A percentile compares a stretch with the other conserved stretches of the same genome.
phyloP scores from a whole-genome alignment of 345 rosid genomes.

The Lumnitzera racemosa region DNA sequence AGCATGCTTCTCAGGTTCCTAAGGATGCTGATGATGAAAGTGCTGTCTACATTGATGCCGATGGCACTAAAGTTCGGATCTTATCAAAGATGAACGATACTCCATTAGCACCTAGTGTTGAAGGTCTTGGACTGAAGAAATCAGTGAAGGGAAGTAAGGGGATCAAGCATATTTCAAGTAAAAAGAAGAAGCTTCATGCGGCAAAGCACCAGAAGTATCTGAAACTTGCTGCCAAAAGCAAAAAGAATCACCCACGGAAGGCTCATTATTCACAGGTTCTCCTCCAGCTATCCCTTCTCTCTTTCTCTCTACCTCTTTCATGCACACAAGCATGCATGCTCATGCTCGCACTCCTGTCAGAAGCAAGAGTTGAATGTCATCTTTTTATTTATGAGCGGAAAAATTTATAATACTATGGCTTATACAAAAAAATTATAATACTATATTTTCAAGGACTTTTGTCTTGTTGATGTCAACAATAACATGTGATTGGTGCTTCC shows the following conservation, averaged over 20 bases:
- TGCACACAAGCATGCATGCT: neutral
- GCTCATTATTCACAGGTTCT: conserved; percentile 49
- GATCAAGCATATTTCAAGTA: conserved; percentile 31
- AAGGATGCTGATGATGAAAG: conserved; percentile 58
- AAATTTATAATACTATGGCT: neutral
- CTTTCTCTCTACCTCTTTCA: neutral
- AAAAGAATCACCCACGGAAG: conserved; percentile 29
- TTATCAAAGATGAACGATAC: conserved; percentile 54
- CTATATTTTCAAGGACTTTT: neutral
- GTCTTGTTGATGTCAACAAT: no score
- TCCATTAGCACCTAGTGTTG: conserved; percentile 22
- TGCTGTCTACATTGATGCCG: conserved; percentile 83
- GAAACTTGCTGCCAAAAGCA: conserved; percentile 51
- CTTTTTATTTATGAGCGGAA: no score
- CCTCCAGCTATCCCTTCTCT: conserved; percentile 11
- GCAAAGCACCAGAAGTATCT: conserved; percentile 43
- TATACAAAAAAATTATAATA: no score
- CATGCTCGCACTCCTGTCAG: no score
- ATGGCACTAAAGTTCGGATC: conserved; percentile 78
- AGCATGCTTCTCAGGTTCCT: conserved; percentile 25
- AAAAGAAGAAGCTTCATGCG: conserved; percentile 37
- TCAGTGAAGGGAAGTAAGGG: conserved; percentile 33
- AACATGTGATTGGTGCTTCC: no score
- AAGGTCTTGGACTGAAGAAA: conserved; percentile 28
- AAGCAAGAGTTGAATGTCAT: no score